phyloP scores from a whole-genome alignment of 1,139 yeast species.

The Nakaseomyces sp. region DNA sequence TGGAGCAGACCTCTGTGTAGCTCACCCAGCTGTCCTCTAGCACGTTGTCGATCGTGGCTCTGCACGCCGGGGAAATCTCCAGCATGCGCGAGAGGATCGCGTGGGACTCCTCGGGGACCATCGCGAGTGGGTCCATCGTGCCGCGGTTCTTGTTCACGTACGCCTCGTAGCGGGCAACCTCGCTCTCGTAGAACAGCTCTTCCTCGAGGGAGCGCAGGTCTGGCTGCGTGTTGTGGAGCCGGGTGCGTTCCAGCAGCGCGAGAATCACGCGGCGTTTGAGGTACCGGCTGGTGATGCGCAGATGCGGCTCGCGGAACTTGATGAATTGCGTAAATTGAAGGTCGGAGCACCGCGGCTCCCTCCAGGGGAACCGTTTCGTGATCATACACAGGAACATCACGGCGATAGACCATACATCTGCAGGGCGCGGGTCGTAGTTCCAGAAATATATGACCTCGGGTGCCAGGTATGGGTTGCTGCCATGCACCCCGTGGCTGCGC shows the following conservation, averaged over 20 bases:
- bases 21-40: conserved; percentile 62
- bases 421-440: conserved; percentile 81
- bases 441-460: conserved; percentile 72
- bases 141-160: conserved; percentile 48
- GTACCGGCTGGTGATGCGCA: not conserved
- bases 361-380: conserved; percentile 89
- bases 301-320: conserved; percentile 1
- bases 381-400: conserved; percentile 92
- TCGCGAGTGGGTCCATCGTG: conserved; percentile 25
- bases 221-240: conserved; percentile 19
- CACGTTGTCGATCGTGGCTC: conserved; percentile 65
- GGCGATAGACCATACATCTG: conserved; percentile 90
- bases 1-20: conserved; percentile 47
- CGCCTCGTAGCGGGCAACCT: conserved; percentile 13
- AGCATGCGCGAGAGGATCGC: conserved; percentile 56
- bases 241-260: conserved; percentile 32
- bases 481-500: conserved; percentile 80
- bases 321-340: conserved; percentile 45
- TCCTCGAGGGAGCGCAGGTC: conserved; percentile 27
- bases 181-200: conserved; percentile 22
- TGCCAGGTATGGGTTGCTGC: conserved; percentile 92
- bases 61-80: conserved; percentile 62
- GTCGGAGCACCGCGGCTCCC: conserved; percentile 75
- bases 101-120: conserved; percentile 54
- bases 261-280: not conserved